Base-by-base conservation (phyloP, 1,284 basidiomycete species). In the Inonotus hispidus region DNA sequence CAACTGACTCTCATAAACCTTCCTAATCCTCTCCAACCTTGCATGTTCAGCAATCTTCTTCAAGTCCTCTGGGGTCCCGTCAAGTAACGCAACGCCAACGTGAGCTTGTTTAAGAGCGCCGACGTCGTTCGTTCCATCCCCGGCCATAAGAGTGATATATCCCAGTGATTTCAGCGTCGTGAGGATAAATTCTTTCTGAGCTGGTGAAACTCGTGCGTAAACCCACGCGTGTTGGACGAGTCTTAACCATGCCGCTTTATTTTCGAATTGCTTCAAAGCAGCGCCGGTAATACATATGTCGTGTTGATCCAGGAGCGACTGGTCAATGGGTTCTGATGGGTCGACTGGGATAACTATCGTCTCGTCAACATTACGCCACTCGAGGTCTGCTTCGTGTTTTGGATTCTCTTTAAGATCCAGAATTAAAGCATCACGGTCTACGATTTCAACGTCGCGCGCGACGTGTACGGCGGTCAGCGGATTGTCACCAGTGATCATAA, bases 401-500 rank as follows among this genome's bases (percentile, higher is more conserved):
- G 92, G 79, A 55, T 93, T 88, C 70, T 98, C 95, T 66, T 84
- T 87, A 59, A 94, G 71, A 71, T 98, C 95, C 25, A 98, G 78
- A 64, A 98, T 96, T 56, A 97, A 82, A 1, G 88, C 92, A 10
- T 96, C 92, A 37, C 94, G 86, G 70, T 98, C 95, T 11, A 98
- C 89, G 66, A 98, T 98, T 69, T 98, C 95, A 7, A 98, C 95
- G 69, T 95, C 93, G 37, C 83, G 83, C 21, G 95, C 95, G 47
- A 98, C 94, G 71, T 98, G 95, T 0, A 92, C 87, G 16, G 95
- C 95, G 0, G 95, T 98, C 60, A 98, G 77, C 14, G 95, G 95
- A 73, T 98, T 98, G 74, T 98, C 95, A 49, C 95, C 95, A 52
- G 95, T 98, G 66, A 98, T 98, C 95, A 98, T 98, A 64, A 98